Evolutionary conservation across 2,329 filamentous ascomycete genomes (phyloP).

Genomic region (Paraconiothyrium sp.): DNA sequence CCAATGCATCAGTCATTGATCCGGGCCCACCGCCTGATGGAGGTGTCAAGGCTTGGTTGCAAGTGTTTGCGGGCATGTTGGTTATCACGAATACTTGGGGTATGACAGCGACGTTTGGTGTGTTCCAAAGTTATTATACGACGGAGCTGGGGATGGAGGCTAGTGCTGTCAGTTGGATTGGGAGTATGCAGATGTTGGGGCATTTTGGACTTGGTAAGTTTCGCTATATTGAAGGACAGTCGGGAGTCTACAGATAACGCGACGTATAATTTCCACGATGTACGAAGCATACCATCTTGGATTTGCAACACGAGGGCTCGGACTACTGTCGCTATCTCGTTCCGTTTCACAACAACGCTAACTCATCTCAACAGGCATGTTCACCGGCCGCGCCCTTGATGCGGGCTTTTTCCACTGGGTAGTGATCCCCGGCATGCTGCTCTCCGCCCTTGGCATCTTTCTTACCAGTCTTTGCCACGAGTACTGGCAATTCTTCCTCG

Average conservation of each 20-base stretch:
- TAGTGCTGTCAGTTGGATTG: constrained; percentile 60
- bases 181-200: constrained; percentile 58
- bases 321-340: not conserved
- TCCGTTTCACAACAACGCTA: not conserved
- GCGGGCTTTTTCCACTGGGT: constrained; percentile 61
- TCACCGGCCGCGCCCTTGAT: constrained; percentile 62
- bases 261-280: not conserved
- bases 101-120: constrained; percentile 27
- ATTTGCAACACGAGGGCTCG: not conserved
- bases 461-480: constrained; percentile 60
- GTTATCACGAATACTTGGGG: constrained; percentile 28
- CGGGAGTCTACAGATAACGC: not conserved
- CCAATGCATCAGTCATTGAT: constrained; percentile 44
- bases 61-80: constrained; percentile 49
- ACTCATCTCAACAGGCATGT: constrained; percentile 52
- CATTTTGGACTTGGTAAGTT: constrained; percentile 45
- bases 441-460: constrained; percentile 51
- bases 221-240: not conserved
- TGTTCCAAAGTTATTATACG: constrained; percentile 39
- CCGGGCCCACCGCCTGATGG: constrained; percentile 51
- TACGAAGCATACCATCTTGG: no score
- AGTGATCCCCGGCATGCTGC: constrained; percentile 53
- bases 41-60: constrained; percentile 50
- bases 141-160: constrained; percentile 24
- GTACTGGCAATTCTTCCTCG: constrained; percentile 60